Base-by-base conservation (phyloP, 179 eudicot genomes). In the Sideroxylon spinosum region DNA sequence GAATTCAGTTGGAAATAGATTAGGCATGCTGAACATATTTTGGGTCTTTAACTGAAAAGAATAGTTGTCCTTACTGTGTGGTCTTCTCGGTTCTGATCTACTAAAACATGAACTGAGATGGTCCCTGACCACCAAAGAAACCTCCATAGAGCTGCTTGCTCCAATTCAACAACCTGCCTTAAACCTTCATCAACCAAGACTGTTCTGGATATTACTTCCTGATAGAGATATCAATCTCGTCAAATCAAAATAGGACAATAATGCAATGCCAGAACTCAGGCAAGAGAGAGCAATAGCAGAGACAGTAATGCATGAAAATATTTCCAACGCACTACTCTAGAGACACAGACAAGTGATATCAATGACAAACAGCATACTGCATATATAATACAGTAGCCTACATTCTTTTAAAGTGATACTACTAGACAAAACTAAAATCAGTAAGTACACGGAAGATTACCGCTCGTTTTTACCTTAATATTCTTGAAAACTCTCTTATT, bases 41-140 rank as follows among this genome's bases (percentile, higher is more conserved):
- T 11, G 7, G 9, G 57, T 56, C 25, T 56, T 68, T 14, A 23
- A 63, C 11, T 63, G 56, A 37, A 26, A 78, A 73, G 46, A 69
- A 52, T 7, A 75, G 14, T 17, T 78, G 68, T 75, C 48, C 89
- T 86, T 88, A 95, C 99, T 11, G 97, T 80, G 84, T 90, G 79
- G 83, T 94, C 91, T 53, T 88, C 87, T 87, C 99, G 85, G 88
- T 92, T 95, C 73, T 95, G 99, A 82, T 95, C 99, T 6, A 95
- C 97, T 71, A 94, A 77, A 63, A 96, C 97, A 85, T 94, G 96
- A 77, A 96, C 98, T 6, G 98, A 82, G 75, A 96, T 88, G 25
- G 98, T 90, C 73, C 99, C 99, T 9, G 99, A 94, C 97, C 91
- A 96, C 98, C 97, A 96, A 61, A 96, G 97, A 81, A 96, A 96